These are phyloP conservation scores for Papiliotrema laurentii DNA, from an alignment of 1,284 basidiomycete species.

Conservation along the genomic window DNA sequence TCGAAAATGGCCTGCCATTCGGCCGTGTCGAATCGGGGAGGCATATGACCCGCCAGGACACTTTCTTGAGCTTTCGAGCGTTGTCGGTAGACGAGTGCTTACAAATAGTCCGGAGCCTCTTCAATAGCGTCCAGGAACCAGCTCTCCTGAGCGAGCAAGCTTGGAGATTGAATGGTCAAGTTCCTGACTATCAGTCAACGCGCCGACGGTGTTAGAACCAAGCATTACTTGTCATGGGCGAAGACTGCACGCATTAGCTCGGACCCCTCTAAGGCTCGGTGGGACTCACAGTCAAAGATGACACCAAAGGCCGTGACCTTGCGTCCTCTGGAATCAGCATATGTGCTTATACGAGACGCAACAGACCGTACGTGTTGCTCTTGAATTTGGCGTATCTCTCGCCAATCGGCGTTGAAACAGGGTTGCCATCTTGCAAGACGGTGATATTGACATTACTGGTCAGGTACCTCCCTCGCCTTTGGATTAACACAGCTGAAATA, in stretches of 20 bases:
- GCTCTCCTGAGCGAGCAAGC: slow-evolving; percentile 66
- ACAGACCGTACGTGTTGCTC: slow-evolving; percentile 66
- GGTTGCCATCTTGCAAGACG: slow-evolving; percentile 53
- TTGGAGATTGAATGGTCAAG: slow-evolving; percentile 67
- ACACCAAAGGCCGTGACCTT: slow-evolving; percentile 74
- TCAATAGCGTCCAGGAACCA: slow-evolving; percentile 68
- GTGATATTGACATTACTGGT: slow-evolving; percentile 84
- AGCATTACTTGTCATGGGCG: slow-evolving; percentile 30
- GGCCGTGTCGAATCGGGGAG: slow-evolving; percentile 34
- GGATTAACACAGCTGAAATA: background rate
- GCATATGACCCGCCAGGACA: slow-evolving; percentile 44
- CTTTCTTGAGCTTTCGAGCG: slow-evolving; percentile 6
- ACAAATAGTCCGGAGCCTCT: slow-evolving; percentile 75
- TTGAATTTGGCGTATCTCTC: slow-evolving; percentile 67
- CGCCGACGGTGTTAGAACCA: background rate
- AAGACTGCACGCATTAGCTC: slow-evolving; percentile 24
- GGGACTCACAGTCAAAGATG: slow-evolving; percentile 56
- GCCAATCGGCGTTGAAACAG: slow-evolving; percentile 46
- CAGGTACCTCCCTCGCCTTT: slow-evolving; percentile 67
- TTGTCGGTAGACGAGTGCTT: slow-evolving; percentile 7
- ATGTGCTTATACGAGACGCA: slow-evolving; percentile 1
- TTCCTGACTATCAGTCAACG: slow-evolving; percentile 53
- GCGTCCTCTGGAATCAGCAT: slow-evolving; percentile 51
- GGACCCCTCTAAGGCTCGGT: background rate
- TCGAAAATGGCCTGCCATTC: slow-evolving; percentile 68